Conservation (phyloP, 371 early-diverging fungal genomes). For the Mortierella sp. region DNA sequence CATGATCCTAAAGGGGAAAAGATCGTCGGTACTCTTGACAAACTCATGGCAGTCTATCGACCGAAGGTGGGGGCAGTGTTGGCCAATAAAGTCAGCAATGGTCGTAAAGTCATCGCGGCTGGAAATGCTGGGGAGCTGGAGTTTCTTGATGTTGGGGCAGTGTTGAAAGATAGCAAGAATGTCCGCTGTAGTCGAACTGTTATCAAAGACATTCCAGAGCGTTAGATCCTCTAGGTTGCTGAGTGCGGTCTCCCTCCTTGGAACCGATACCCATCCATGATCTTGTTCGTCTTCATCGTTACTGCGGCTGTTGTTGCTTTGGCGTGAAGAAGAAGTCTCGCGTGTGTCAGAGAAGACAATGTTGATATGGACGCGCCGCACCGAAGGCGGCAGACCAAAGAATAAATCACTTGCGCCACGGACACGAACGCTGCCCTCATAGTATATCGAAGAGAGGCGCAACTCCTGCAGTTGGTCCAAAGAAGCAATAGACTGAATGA, state of each 20-base stretch:
- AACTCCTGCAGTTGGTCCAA: neutral
- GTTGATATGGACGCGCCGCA: neutral
- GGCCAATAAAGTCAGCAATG: neutral
- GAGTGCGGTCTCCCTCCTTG: neutral
- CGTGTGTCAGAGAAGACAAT: neutral
- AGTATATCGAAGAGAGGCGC: neutral
- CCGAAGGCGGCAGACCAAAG: neutral
- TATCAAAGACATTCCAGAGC: neutral
- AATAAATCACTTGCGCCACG: neutral
- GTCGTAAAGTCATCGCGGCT: neutral
- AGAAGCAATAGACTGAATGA: neutral
- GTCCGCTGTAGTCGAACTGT: neutral
- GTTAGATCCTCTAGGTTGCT: neutral
- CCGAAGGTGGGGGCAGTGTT: neutral
- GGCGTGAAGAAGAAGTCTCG: neutral
- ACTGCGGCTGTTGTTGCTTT: neutral
- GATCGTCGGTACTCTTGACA: neutral
- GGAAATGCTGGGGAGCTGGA: neutral
- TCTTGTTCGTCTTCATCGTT: neutral
- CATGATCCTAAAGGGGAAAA: neutral
- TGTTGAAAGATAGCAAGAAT: neutral
- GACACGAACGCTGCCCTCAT: neutral
- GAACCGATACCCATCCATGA: neutral
- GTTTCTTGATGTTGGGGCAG: neutral
- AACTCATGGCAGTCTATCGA: neutral